phyloP scores from a whole-genome alignment of 768 basidiomycete genomes.

The Suillus discolor region DNA sequence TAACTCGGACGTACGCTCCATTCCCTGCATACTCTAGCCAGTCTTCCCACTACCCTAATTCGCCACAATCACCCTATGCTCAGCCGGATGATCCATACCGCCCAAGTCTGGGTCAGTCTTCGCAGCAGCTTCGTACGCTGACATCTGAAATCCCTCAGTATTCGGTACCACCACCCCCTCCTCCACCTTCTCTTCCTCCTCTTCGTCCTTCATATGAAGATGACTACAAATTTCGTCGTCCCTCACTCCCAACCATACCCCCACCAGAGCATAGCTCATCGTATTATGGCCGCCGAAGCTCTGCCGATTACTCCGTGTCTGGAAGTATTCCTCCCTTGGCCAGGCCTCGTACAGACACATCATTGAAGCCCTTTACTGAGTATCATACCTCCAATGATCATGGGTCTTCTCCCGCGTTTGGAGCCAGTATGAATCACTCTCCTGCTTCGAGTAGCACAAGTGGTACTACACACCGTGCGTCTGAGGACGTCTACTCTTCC shows the following conservation, averaged over 20 bases:
- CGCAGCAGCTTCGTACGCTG: slow-evolving; percentile 25
- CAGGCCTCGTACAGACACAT: slow-evolving; percentile 12
- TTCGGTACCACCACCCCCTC: slow-evolving; percentile 28
- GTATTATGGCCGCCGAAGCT: slow-evolving; percentile 11
- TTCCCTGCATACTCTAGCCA: slow-evolving; percentile 39
- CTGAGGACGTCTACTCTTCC: slow-evolving; percentile 14
- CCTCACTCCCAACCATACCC: slow-evolving; percentile 27
- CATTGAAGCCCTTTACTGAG: slow-evolving; percentile 11
- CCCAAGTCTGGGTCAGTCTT: slow-evolving; percentile 20
- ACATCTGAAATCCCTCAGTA: slow-evolving; percentile 29
- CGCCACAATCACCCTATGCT: slow-evolving; percentile 21
- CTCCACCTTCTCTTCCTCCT: slow-evolving; percentile 30
- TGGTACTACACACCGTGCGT: slow-evolving; percentile 11
- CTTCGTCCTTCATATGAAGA: slow-evolving; percentile 28
- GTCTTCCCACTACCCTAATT: slow-evolving; percentile 25
- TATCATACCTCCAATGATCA: slow-evolving; percentile 18
- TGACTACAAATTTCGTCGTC: slow-evolving; percentile 34
- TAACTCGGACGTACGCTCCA: slow-evolving; percentile 44
- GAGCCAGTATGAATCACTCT: slow-evolving; percentile 3
- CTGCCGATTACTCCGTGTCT: slow-evolving; percentile 12
- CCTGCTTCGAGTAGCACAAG: slow-evolving; percentile 4
- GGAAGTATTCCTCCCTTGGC: background rate
- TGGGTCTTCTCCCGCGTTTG: slow-evolving; percentile 13
- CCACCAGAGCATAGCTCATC: slow-evolving; percentile 13
- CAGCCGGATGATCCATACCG: slow-evolving; percentile 25